A percentile compares a stretch with the other conserved stretches of the same genome.
Conservation (phyloP, 257 asterid species). For the Salvia miltiorrhiza region DNA sequence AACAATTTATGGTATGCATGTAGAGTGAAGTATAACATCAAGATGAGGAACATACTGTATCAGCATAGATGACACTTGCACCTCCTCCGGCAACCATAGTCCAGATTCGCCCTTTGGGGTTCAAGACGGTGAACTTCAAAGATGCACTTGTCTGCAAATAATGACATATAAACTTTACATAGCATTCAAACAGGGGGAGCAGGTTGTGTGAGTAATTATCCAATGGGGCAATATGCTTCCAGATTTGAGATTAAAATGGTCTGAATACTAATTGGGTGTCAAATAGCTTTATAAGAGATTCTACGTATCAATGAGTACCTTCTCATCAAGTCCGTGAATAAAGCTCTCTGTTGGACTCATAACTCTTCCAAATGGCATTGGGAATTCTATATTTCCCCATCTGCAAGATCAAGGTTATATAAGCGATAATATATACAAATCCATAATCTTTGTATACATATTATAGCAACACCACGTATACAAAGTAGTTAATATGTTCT, state of each 20-base stretch:
- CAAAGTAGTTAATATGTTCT: background rate
- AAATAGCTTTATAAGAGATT: background rate
- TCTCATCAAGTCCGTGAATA: slow-evolving; percentile 87
- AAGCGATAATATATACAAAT: background rate
- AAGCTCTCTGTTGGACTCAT: slow-evolving; percentile 84
- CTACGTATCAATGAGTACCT: slow-evolving; percentile 39
- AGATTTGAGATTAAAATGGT: background rate
- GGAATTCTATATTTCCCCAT: slow-evolving; percentile 89
- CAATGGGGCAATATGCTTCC: background rate
- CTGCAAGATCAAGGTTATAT: slow-evolving; percentile 36
- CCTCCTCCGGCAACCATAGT: slow-evolving; percentile 99
- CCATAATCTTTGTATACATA: background rate
- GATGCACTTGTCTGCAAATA: slow-evolving; percentile 90
- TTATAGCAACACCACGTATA: background rate
- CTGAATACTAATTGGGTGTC: background rate
- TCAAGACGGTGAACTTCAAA: slow-evolving; percentile 89
- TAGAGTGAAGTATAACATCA: background rate
- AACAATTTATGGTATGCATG: background rate
- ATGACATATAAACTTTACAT: background rate
- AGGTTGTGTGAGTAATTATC: background rate
- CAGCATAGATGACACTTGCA: slow-evolving; percentile 95
- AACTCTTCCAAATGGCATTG: slow-evolving; percentile 93
- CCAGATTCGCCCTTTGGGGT: slow-evolving; percentile 95
- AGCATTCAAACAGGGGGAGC: background rate
- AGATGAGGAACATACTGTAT: slow-evolving; percentile 55